Evolutionary conservation across 1,139 yeast genomes (phyloP), one percentile per base, ranked within the genome.

Genomic region (Yamadazyma sp.): DNA sequence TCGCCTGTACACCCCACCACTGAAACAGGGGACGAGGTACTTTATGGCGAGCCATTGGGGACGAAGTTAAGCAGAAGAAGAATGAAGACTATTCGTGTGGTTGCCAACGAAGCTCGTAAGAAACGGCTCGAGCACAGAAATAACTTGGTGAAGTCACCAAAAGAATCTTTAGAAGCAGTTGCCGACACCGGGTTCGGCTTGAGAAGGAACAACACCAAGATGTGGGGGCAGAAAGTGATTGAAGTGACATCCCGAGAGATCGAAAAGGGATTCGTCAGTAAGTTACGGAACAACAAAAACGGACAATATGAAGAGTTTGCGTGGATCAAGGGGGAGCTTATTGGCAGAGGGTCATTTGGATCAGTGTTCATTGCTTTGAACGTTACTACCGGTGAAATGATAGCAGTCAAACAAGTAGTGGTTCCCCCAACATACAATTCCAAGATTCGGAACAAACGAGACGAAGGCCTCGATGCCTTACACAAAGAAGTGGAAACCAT

Each of bases 301-400:
- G 94, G 92, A 9, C 77, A 79, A 34, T 79, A 79, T 53, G 85
- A 84, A 53, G 95, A 88, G 61, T 89, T 91, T 69, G 94, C 92
- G 0, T 94, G 99, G 99, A 87, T 94, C 38, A 89, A 89, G 58
- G 99, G 99, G 71, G 98, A 91, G 55, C 72, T 92, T 47, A 88
- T 94, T 44, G 99, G 99, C 1, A 80, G 91, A 44, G 99, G 99
- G 0, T 91, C 97, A 0, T 94, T 91, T 70, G 99, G 98, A n/a
- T 83, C 87, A 33, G 98, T 94, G 1, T 92, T 78, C 55, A 72
- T 94, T 44, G 98, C 96, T 1, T 73, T 94, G 55, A 94, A 94
- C 60, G 94, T 89, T 12, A 92, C 98, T 1, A 89, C 96, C 0
- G 98, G 98, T 41, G 99, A 94, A 55, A 91, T 94, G 96, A 83